Base-by-base conservation (phyloP, 2,329 filamentous ascomycete species). In the Scedosporium aurantiacum region DNA sequence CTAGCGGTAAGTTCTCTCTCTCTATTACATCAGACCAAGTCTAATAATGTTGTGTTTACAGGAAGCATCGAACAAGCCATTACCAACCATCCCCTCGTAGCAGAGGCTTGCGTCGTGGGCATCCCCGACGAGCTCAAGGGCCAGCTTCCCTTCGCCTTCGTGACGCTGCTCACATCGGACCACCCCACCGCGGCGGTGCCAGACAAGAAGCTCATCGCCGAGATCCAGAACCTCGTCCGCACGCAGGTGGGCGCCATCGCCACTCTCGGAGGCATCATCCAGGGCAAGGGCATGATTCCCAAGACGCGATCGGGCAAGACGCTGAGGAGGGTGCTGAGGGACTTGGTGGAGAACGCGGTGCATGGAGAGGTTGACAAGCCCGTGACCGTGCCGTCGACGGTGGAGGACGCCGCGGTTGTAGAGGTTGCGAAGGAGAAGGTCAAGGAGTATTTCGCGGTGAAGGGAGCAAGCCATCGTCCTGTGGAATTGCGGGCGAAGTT, bases 291-390 rank as follows among this genome's bases (percentile, higher is more conserved):
- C 16, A 92, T 96, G 81, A 96, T 97, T 60, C 92, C 93, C 5
- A 92, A 92, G 77, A 97, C 93, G 16, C 77, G 92, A 28, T 91
- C 87, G n/a, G 93, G 93, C 28, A 97, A 97, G 81, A 96, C 91
- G 4, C 73, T 97, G 63, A 80, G 92, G 3, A 79, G 92, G 25
- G 90, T 96, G 37, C 74, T 97, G 71, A 80, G 90, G 37, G 90
- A 96, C 74, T 75, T 97, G 66, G 75, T 96, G 16, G 92, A 97
- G 76, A 90, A 95, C 69, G 91, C 84, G 0, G 84, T 87, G 4
- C 81, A 87, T 63, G 89, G 83, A 1, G 83, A 92, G 27, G 88
- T 88, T 67, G 86, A 87, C 16, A 88, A 84, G 70, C 77, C 82
- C 57, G 87, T 96, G 1, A 79, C 79, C 64, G 83, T 93, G 55